Percentiles rank a stretch among this genome's conserved stretches.
Conservation (phyloP, 225 moss, liverwort and hornwort genomes). For the Marchantia paleacea region DNA sequence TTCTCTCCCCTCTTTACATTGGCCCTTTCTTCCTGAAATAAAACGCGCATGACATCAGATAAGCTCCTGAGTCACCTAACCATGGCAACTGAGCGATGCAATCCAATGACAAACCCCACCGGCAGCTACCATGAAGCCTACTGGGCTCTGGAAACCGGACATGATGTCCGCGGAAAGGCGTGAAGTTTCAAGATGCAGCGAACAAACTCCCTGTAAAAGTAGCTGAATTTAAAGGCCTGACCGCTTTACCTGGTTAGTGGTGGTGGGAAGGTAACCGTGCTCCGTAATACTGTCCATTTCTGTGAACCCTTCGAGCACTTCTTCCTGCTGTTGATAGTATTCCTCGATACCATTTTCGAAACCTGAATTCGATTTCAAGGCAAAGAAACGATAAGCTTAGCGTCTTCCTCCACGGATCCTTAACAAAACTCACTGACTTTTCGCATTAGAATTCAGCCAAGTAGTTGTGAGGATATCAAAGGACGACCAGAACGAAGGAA, state of each 20-base stretch:
- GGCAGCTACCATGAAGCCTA: not conserved
- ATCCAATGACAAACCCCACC: not conserved
- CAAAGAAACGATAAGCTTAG: not conserved
- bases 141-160: not conserved
- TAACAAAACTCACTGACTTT: too few relatives aligned
- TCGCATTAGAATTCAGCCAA: too few relatives aligned
- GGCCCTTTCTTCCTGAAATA: slow-evolving; percentile 60
- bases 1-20: slow-evolving; percentile 54
- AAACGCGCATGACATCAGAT: not conserved
- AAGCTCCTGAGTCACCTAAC: not conserved
- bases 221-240: not conserved
- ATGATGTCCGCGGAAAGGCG: too few relatives aligned
- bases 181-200: not conserved
- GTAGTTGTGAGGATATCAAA: too few relatives aligned
- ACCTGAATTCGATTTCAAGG: slow-evolving; percentile 23
- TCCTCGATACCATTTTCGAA: slow-evolving; percentile 38
- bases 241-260: slow-evolving; percentile 33
- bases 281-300: slow-evolving; percentile 58
- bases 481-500: too few relatives aligned
- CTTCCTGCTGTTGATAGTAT: slow-evolving; percentile 52
- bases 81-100: not conserved
- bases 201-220: not conserved
- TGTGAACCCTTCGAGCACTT: slow-evolving; percentile 48
- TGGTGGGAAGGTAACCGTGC: slow-evolving; percentile 35
- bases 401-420: too few relatives aligned